A percentile compares a stretch with the other conserved stretches of the same genome.
Evolutionary conservation across 1,284 basidiomycete species (phyloP).

Genomic region (Puccinia horiana): DNA sequence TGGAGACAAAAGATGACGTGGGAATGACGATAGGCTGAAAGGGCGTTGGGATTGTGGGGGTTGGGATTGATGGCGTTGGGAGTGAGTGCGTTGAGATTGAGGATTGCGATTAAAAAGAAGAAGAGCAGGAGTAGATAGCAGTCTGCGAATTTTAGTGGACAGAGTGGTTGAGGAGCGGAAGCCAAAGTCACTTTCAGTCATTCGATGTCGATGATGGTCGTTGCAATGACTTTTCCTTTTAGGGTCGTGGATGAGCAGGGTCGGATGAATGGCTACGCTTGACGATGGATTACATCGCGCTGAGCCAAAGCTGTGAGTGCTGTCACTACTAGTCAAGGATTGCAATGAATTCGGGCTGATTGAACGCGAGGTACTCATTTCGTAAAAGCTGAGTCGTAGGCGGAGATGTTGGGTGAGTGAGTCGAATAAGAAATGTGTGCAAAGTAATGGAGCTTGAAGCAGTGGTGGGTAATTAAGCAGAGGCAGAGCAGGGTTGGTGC

Average conservation of each 20-base stretch:
- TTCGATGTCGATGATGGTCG: neutral
- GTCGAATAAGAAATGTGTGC: too few relatives aligned
- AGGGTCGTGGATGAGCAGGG: conserved; percentile 7
- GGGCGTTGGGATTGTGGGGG: neutral
- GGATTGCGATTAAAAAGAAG: neutral
- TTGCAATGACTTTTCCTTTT: neutral
- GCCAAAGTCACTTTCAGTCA: conserved; percentile 25
- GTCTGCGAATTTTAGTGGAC: conserved; percentile 19
- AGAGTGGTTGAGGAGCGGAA: conserved; percentile 1
- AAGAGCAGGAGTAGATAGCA: neutral
- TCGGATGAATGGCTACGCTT: conserved; percentile 6
- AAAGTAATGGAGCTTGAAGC: too few relatives aligned
- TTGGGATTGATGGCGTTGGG: too few relatives aligned
- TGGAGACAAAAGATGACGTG: too few relatives aligned
- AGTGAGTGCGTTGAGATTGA: neutral
- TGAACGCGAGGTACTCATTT: neutral
- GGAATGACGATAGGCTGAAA: too few relatives aligned
- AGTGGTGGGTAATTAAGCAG: too few relatives aligned
- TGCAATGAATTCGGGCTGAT: conserved; percentile 9
- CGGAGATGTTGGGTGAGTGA: too few relatives aligned
- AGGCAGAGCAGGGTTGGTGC: too few relatives aligned
- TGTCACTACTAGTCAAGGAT: neutral
- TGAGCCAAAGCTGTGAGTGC: neutral
- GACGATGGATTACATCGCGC: neutral
- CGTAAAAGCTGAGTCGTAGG: too few relatives aligned